A percentile compares a stretch with the other conserved stretches of the same genome.
phyloP scores from a whole-genome alignment of 2,329 filamentous ascomycete species.

The Curvularia verruculosa region DNA sequence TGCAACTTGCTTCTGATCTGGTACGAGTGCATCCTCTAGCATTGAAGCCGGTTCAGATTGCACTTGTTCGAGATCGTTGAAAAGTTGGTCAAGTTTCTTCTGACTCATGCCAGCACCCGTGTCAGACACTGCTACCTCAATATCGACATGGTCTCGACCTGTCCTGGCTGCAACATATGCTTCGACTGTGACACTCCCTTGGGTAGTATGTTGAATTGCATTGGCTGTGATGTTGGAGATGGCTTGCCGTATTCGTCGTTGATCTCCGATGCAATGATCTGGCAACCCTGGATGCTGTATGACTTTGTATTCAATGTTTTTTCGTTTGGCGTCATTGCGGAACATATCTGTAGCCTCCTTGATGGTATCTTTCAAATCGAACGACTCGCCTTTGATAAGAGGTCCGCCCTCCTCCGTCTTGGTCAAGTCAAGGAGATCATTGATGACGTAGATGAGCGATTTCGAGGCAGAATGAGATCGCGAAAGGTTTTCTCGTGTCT shows the following conservation, averaged over 20 bases:
- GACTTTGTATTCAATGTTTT: slow-evolving; percentile 73
- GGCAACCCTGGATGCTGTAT: slow-evolving; percentile 72
- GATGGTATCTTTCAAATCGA: slow-evolving; percentile 74
- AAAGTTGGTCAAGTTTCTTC: slow-evolving; percentile 64
- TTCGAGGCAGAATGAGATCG: slow-evolving; percentile 91
- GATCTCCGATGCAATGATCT: slow-evolving; percentile 75
- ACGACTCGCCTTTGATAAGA: slow-evolving; percentile 79
- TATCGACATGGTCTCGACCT: slow-evolving; percentile 59
- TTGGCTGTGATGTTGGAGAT: slow-evolving; percentile 85
- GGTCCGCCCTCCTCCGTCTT: slow-evolving; percentile 83
- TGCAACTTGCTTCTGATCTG: slow-evolving; percentile 40
- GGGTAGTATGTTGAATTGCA: slow-evolving; percentile 76
- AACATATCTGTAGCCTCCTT: slow-evolving; percentile 80
- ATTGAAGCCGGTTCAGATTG: slow-evolving; percentile 37
- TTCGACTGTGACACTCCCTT: slow-evolving; percentile 73
- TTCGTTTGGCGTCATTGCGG: slow-evolving; percentile 73
- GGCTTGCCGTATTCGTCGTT: slow-evolving; percentile 78
- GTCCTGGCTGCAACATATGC: slow-evolving; percentile 60
- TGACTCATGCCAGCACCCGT: slow-evolving; percentile 70
- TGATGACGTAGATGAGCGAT: slow-evolving; percentile 91
- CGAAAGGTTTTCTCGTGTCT: slow-evolving; percentile 82
- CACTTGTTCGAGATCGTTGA: slow-evolving; percentile 71
- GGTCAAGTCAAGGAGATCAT: slow-evolving; percentile 85
- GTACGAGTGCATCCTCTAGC: slow-evolving; percentile 41
- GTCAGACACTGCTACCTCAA: slow-evolving; percentile 79